Conservation (phyloP, 208 protist genomes). For the Trypanosoma lewisi region DNA sequence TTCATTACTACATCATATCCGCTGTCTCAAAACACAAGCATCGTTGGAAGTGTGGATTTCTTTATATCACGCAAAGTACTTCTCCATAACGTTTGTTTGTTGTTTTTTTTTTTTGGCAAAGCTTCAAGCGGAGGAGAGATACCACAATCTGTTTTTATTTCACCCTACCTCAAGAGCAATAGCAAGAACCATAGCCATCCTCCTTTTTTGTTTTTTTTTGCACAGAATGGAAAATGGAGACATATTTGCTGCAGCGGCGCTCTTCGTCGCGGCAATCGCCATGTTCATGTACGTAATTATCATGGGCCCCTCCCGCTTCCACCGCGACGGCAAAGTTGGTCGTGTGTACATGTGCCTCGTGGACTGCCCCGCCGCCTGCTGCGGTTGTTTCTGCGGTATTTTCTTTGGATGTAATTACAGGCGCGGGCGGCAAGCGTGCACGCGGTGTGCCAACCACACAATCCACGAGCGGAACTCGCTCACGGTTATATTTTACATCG, state of each 20-base stretch:
- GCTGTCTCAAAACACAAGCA: too few species aligned
- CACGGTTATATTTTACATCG: conserved; percentile 85
- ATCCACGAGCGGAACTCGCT: conserved; percentile 69
- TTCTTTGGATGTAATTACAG: conserved; percentile 48
- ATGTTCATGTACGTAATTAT: conserved; percentile 87
- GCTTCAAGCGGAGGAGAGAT: too few species aligned
- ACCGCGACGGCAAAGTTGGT: conserved; percentile 84
- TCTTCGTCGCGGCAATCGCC: conserved; percentile 38
- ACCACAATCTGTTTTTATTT: too few species aligned
- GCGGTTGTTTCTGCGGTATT: conserved; percentile 47
- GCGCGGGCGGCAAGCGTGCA: conserved; percentile 35
- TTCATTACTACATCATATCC: too few species aligned
- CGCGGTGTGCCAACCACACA: conserved; percentile 35
- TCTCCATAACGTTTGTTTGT: too few species aligned
- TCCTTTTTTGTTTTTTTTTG: neutral
- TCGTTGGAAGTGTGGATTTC: too few species aligned
- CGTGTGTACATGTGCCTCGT: conserved; percentile 41
- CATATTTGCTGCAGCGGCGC: conserved; percentile 35
- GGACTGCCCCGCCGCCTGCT: conserved; percentile 28
- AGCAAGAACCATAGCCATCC: neutral
- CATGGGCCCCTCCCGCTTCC: conserved; percentile 85
- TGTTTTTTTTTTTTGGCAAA: too few species aligned
- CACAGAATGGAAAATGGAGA: conserved; percentile 13
- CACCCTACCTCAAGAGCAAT: neutral
- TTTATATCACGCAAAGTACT: too few species aligned